Evolutionary conservation across 345 rosid genomes (phyloP).

Genomic region (Dovyalis caffra): DNA sequence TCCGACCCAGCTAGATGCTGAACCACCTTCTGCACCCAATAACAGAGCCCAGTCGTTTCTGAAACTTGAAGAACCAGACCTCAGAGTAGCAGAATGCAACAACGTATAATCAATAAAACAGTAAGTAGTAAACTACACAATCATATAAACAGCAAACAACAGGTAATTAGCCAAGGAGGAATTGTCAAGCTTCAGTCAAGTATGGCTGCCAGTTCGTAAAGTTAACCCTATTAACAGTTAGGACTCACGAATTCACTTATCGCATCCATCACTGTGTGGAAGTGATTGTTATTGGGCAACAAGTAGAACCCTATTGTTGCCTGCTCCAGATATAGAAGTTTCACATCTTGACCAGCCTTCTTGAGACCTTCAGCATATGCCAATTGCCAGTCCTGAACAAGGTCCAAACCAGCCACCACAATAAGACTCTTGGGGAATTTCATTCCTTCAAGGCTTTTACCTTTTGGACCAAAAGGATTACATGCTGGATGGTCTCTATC

Average conservation of each 20-base stretch:
- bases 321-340: conserved; percentile 58
- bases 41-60: conserved; percentile 19
- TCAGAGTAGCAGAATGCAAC: conserved; percentile 13
- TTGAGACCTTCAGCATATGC: conserved; percentile 68
- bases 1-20: conserved; percentile 41
- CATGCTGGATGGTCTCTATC: conserved; percentile 90
- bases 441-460: conserved; percentile 48
- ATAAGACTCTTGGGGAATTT: conserved; percentile 77
- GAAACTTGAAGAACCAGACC: conserved; percentile 17
- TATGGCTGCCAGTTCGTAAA: conserved; percentile 26
- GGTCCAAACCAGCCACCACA: conserved; percentile 89
- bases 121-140: conserved; percentile 32
- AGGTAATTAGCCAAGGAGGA: conserved; percentile 24
- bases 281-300: conserved; percentile 73
- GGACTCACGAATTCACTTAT: conserved; percentile 59
- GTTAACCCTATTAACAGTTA: conserved; percentile 36
- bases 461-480: conserved; percentile 76
- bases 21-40: conserved; percentile 24
- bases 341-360: conserved; percentile 68
- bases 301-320: conserved; percentile 92
- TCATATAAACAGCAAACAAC: conserved; percentile 32
- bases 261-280: conserved; percentile 76
- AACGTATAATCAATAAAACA: conserved; percentile 23
- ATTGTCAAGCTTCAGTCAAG: conserved; percentile 35
- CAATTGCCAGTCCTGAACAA: conserved; percentile 80